Evolutionary conservation across 495 filamentous ascomycete genomes (phyloP).

Genomic region (Aspergillus indologenus): DNA sequence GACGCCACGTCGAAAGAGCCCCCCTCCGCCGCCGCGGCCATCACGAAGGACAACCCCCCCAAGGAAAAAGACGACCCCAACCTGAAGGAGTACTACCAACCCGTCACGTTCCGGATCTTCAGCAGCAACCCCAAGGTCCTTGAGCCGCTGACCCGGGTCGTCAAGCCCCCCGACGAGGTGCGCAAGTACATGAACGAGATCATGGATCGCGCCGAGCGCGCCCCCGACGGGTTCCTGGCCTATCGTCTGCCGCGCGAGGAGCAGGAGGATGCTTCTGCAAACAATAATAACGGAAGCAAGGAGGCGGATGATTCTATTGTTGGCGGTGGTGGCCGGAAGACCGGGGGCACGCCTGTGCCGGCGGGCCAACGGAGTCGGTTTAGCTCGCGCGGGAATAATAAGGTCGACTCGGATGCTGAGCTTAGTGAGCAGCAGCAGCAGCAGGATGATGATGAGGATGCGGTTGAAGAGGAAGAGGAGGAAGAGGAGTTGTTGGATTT

Average conservation of each 20-base stretch:
- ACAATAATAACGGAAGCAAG: slow-evolving; percentile 15
- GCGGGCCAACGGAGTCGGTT: slow-evolving; percentile 27
- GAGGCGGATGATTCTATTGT: slow-evolving; percentile 30
- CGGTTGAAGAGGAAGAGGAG: slow-evolving; percentile 37
- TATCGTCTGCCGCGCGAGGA: slow-evolving; percentile 57
- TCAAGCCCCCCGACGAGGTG: slow-evolving; percentile 75
- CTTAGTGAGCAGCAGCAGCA: slow-evolving; percentile 30
- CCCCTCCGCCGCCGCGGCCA: background rate
- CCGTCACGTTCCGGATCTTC: slow-evolving; percentile 76
- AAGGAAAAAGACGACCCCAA: slow-evolving; percentile 23
- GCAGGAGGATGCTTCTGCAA: slow-evolving; percentile 9
- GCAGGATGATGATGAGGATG: slow-evolving; percentile 26
- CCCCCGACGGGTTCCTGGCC: slow-evolving; percentile 65
- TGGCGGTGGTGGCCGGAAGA: slow-evolving; percentile 4
- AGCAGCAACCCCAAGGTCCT: slow-evolving; percentile 60
- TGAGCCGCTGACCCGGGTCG: slow-evolving; percentile 71
- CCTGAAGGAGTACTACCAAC: slow-evolving; percentile 79
- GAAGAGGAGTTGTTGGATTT: slow-evolving; percentile 42
- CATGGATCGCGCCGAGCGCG: slow-evolving; percentile 71
- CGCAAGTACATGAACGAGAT: slow-evolving; percentile 77
- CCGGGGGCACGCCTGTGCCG: slow-evolving; percentile 26
- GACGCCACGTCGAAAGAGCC: slow-evolving; percentile 1
- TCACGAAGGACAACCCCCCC: slow-evolving; percentile 18
- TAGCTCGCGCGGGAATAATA: slow-evolving; percentile 23
- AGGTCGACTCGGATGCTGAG: slow-evolving; percentile 19